Evolutionary conservation across 2,329 filamentous ascomycete species (phyloP).

Genomic region (Cladorrhinum sp.): DNA sequence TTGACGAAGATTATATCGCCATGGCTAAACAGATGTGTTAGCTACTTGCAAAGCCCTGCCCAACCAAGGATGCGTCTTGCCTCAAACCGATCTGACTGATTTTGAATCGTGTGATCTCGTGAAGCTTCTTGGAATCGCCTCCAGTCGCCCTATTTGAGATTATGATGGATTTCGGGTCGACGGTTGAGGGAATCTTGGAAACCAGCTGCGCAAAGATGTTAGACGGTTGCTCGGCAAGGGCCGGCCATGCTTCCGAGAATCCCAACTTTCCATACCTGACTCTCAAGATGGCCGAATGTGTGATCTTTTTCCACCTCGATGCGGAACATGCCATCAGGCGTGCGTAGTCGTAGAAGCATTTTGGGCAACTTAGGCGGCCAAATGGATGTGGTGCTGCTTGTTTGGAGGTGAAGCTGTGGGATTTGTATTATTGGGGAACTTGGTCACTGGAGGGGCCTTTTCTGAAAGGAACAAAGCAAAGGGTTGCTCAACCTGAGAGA

Average conservation of each 20-base stretch:
- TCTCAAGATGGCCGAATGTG: conserved; percentile 64
- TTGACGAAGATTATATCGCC: conserved; percentile 87
- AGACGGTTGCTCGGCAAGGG: neutral
- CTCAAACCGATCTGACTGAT: conserved; percentile 59
- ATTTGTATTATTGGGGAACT: neutral
- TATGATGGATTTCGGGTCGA: conserved; percentile 58
- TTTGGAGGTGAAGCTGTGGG: neutral
- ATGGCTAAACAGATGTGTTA: conserved; percentile 54
- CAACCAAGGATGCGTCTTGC: conserved; percentile 35
- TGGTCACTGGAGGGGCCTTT: neutral
- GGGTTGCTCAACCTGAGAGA: neutral
- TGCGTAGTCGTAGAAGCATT: conserved; percentile 85
- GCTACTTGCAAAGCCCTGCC: neutral
- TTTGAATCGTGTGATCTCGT: conserved; percentile 55
- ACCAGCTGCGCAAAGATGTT: conserved; percentile 46
- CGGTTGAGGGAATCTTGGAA: conserved; percentile 57
- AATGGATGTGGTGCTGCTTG: conserved; percentile 21
- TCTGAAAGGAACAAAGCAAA: neutral
- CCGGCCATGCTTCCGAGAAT: neutral
- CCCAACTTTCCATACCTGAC: conserved; percentile 41
- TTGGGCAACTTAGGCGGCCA: conserved; percentile 9
- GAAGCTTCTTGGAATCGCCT: conserved; percentile 57
- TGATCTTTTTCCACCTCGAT: conserved; percentile 72
- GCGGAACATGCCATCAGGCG: conserved; percentile 89
- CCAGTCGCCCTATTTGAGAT: conserved; percentile 60